Base-by-base conservation (phyloP, 2,329 filamentous ascomycete genomes). In the Microsporum ferrugineum region DNA sequence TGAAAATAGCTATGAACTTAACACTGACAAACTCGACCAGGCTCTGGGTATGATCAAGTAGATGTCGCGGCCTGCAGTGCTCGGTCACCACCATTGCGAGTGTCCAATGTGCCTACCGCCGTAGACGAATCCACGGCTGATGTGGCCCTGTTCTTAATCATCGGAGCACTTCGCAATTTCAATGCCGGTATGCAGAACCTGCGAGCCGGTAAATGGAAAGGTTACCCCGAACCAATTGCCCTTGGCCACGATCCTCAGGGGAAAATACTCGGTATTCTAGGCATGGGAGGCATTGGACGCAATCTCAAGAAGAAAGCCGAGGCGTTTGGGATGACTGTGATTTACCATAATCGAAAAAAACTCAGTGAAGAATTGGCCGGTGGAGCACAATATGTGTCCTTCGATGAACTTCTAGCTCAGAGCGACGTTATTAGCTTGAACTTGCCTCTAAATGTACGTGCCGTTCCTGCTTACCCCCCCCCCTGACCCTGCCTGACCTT, bases 121-220 rank as follows among this genome's bases (percentile, higher is more conserved):
- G 88, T 91, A 49, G 86, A 94, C 72, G 88, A 94, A 71, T 84
- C 89, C 41, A 95, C 90, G 0, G 90, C 90, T 61, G 90, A 95
- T 72, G 81, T 85, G 5, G 87, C 82, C 68, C 85, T 95, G 70
- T 95, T 90, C 71, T 79, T 95, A 2, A 85, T 95, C 65, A 78
- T 95, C 56, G 90, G 89, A 14, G 87, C 89, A 6, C 78, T 95
- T 63, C 82, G 90, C 58, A 87, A 88, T 70, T 85, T 92, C 69
- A 85, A 86, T 69, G 75, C 79, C 1, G 80, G 82, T 58, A 87
- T 94, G 79, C 69, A 79, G 2, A 78, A 81, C 10, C 78, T 92
- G 7, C 83, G 89, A 39, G 76, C 80, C 27, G 84, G 86, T 0
- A 76, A 83, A 61, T 95, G 88, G 87, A 80, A 83, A 59, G 88